Evolutionary conservation across 1,284 basidiomycete genomes (phyloP).

Genomic region (Waitea zeae): DNA sequence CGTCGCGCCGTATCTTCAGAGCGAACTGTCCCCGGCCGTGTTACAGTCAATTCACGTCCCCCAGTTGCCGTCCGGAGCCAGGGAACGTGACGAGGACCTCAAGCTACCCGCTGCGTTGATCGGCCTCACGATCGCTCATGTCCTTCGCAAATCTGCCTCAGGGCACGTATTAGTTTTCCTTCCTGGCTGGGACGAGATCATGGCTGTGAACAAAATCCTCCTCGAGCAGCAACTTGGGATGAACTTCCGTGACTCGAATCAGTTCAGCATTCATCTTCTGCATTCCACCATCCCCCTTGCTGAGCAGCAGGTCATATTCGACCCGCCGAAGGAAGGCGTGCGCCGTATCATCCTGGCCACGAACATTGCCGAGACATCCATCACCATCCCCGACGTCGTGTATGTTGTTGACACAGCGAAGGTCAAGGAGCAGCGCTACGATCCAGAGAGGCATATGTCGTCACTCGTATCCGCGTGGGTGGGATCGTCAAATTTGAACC

Average conservation of each 20-base stretch:
- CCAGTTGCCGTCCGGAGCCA: constrained; percentile 10
- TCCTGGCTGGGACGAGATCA: constrained; percentile 89
- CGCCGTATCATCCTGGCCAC: constrained; percentile 86
- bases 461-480: constrained; percentile 84
- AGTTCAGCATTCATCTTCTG: constrained; percentile 72
- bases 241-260: constrained; percentile 38
- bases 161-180: constrained; percentile 90
- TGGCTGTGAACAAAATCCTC: constrained; percentile 57
- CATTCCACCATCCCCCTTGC: constrained; percentile 84
- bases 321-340: constrained; percentile 58
- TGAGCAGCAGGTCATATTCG: constrained; percentile 87
- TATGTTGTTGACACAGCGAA: constrained; percentile 86
- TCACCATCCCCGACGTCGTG: constrained; percentile 94
- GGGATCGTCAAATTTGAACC: constrained; percentile 85
- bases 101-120: constrained; percentile 78
- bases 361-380: constrained; percentile 92
- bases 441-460: constrained; percentile 78
- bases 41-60: background rate
- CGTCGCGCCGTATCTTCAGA: constrained; percentile 63
- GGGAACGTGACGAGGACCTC: constrained; percentile 38
- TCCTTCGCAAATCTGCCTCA: constrained; percentile 57
- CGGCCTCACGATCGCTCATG: constrained; percentile 70
- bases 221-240: constrained; percentile 33
- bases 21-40: constrained; percentile 38
- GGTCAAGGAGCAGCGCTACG: constrained; percentile 89